Conservation (phyloP, 441 rosid species). For the Macaranga tanarius region DNA sequence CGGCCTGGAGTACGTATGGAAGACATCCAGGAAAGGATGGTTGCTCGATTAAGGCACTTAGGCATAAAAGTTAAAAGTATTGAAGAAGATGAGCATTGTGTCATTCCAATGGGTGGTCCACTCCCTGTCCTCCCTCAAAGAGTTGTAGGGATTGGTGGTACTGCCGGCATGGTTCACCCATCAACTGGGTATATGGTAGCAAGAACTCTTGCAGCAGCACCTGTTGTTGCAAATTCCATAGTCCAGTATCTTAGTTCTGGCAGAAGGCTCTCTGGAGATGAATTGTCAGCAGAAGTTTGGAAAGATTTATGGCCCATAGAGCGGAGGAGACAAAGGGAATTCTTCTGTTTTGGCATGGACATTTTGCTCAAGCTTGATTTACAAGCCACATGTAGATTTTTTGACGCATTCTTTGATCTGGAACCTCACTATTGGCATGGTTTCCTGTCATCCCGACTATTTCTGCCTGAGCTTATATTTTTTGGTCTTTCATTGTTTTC, state of each 20-base stretch:
- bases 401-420: constrained; percentile 79
- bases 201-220: constrained; percentile 97
- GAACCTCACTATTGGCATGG: constrained; percentile 97
- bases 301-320: constrained; percentile 89
- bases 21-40: constrained; percentile 93
- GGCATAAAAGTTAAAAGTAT: constrained; percentile 79
- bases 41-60: constrained; percentile 79
- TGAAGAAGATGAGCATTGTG: constrained; percentile 88
- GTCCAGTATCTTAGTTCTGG: constrained; percentile 63
- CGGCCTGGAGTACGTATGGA: constrained; percentile 75
- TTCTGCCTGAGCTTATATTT: constrained; percentile 71
- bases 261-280: constrained; percentile 43
- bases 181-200: constrained; percentile 99
- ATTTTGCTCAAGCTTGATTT: constrained; percentile 79
- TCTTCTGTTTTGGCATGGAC: constrained; percentile 99
- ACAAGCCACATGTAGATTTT: constrained; percentile 79
- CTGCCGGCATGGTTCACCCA: constrained; percentile 98
- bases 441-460: constrained; percentile 85
- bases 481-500: constrained; percentile 83
- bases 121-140: constrained; percentile 92
- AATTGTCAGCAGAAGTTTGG: constrained; percentile 78
- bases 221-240: constrained; percentile 74
- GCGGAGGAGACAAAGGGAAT: constrained; percentile 90
- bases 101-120: constrained; percentile 97
- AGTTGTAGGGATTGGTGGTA: constrained; percentile 91